Conservation (phyloP, 2,329 filamentous ascomycete genomes). For the Mycosphaerella sp. region DNA sequence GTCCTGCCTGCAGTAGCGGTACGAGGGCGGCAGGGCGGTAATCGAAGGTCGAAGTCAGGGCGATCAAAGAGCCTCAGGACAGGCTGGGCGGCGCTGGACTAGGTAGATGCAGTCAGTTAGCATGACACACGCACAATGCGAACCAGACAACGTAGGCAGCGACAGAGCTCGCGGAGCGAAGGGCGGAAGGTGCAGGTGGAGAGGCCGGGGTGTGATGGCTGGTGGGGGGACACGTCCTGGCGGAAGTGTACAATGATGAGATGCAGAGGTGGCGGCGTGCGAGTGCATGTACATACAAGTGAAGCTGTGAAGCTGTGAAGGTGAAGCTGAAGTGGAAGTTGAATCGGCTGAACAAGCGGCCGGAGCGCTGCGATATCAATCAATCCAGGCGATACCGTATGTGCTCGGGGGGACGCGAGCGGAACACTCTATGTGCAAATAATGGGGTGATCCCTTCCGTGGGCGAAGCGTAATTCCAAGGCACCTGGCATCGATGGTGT, state of each 20-base stretch:
- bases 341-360: not conserved
- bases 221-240: not conserved
- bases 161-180: not conserved
- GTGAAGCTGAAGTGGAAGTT: not conserved
- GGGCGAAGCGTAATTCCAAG: constrained; percentile 19
- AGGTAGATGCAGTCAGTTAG: constrained; percentile 6
- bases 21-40: constrained; percentile 5
- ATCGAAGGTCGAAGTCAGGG: not conserved
- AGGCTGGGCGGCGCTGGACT: constrained; percentile 1
- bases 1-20: not conserved
- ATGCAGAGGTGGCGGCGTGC: constrained; percentile 1
- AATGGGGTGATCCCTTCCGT: constrained; percentile 23
- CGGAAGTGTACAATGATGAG: not conserved
- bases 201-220: not conserved
- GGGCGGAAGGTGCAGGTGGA: not conserved
- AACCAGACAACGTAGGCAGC: not conserved
- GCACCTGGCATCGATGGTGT: constrained; percentile 11
- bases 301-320: constrained; percentile 1
- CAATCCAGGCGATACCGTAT: constrained; percentile 20
- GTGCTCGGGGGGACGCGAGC: constrained; percentile 18
- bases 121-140: not conserved
- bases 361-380: constrained; percentile 16
- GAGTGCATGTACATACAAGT: constrained; percentile 6
- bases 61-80: constrained; percentile 3
- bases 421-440: constrained; percentile 25